phyloP scores from a whole-genome alignment of 257 asterid genomes.

The Henckelia pumila region DNA sequence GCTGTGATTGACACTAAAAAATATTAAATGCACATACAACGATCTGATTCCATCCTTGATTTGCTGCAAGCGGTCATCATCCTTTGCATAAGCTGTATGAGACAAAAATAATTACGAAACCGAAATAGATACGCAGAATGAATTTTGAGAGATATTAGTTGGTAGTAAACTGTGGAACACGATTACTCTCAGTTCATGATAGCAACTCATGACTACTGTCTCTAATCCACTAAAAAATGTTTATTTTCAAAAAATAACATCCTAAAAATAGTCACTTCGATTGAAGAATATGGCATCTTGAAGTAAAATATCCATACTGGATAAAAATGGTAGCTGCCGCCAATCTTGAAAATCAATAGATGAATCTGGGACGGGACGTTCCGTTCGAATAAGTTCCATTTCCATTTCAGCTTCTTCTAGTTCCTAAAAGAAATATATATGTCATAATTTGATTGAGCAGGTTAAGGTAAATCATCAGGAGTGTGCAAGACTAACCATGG shows the following conservation, averaged over 20 bases:
- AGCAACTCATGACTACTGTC: constrained; percentile 1
- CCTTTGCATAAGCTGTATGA: constrained; percentile 52
- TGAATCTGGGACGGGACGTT: constrained; percentile 44
- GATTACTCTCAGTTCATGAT: constrained; percentile 1
- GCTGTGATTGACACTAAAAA: constrained; percentile 9
- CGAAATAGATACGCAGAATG: constrained; percentile 7
- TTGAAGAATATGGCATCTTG: constrained; percentile 19
- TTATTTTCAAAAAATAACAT: too few species aligned
- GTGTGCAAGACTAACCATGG: constrained; percentile 34
- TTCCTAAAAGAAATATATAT: constrained; percentile 50
- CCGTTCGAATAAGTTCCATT: constrained; percentile 78
- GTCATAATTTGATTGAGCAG: constrained; percentile 23
- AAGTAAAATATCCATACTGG: constrained; percentile 43
- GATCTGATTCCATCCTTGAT: constrained; percentile 78
- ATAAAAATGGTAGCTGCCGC: constrained; percentile 53
- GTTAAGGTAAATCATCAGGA: constrained; percentile 16
- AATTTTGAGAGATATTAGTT: constrained; percentile 8
- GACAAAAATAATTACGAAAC: constrained; percentile 14
- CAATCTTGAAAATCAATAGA: constrained; percentile 53
- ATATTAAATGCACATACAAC: constrained; percentile 49
- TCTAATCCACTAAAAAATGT: constrained; percentile 3
- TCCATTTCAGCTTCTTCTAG: constrained; percentile 94
- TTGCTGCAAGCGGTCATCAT: constrained; percentile 63
- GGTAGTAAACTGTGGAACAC: neutral
- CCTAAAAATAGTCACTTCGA: constrained; percentile 19